Conservation (phyloP, 2,329 filamentous ascomycete genomes). For the Thielaviopsis punctulata region DNA sequence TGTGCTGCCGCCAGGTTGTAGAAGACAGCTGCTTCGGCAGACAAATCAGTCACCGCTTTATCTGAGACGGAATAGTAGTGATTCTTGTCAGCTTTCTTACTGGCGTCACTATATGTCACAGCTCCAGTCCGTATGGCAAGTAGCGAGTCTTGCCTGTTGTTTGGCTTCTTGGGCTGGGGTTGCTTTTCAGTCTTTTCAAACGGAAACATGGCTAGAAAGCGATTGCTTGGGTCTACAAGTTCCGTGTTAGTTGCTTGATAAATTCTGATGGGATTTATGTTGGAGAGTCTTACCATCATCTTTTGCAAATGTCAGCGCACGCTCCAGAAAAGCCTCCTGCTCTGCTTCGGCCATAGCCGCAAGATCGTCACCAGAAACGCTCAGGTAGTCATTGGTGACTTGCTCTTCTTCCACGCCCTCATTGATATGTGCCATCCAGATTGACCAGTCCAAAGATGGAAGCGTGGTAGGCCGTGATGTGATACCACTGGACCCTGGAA, state of each 20-base stretch:
- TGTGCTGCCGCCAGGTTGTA: conserved; percentile 10
- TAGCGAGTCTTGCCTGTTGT: background rate
- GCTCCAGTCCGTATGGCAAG: background rate
- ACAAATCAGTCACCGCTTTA: conserved; percentile 8
- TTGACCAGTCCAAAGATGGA: conserved; percentile 46
- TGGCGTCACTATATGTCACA: background rate
- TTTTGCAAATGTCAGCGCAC: conserved; percentile 17
- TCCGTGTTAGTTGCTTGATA: background rate
- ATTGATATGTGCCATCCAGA: conserved; percentile 31
- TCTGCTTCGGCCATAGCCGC: conserved; percentile 41
- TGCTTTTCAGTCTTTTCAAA: background rate
- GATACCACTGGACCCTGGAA: conserved; percentile 31
- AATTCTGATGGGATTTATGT: background rate
- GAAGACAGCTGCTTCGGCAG: conserved; percentile 8
- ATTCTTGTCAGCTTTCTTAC: background rate
- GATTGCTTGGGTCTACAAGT: background rate
- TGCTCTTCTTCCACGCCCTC: conserved; percentile 15
- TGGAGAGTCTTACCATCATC: background rate
- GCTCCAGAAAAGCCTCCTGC: conserved; percentile 47
- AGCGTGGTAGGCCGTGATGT: conserved; percentile 13
- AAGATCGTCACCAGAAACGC: conserved; percentile 44
- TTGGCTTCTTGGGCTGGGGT: background rate
- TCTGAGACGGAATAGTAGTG: conserved; percentile 7
- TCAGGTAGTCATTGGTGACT: conserved; percentile 25
- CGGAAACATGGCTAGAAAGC: conserved; percentile 5